A percentile compares a stretch with the other conserved stretches of the same genome.
phyloP scores from a whole-genome alignment of 108 stramenopile species.

The Fistulifera pelliculosa region DNA sequence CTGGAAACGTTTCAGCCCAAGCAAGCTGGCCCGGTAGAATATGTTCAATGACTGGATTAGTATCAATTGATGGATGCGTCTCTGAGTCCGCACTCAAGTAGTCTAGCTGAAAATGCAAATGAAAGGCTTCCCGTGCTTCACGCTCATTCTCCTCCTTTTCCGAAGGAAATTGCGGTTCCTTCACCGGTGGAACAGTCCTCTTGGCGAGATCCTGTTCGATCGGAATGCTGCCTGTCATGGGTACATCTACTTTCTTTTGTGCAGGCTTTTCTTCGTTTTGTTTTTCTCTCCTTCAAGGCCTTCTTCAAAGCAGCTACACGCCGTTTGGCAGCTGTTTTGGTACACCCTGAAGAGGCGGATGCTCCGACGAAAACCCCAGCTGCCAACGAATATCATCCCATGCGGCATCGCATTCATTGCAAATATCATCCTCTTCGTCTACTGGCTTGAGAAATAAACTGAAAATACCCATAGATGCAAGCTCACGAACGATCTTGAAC shows the following conservation, averaged over 20 bases:
- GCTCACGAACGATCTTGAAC: conserved; percentile 14
- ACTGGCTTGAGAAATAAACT: neutral
- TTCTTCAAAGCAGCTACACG: conserved; percentile 51
- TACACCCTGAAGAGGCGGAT: conserved; percentile 56
- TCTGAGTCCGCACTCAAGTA: neutral
- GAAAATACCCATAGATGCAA: conserved; percentile 40
- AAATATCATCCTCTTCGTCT: conserved; percentile 2
- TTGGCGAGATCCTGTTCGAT: neutral
- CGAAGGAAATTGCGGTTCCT: neutral
- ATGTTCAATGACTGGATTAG: conserved; percentile 7
- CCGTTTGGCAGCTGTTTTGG: conserved; percentile 66
- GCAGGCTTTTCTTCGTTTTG: neutral
- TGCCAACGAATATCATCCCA: conserved; percentile 3
- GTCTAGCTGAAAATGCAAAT: neutral
- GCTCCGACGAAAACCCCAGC: conserved; percentile 51
- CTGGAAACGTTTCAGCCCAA: conserved; percentile 58
- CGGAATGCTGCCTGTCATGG: neutral
- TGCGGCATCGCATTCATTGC: neutral
- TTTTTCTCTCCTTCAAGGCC: conserved; percentile 25
- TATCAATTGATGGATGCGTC: neutral
- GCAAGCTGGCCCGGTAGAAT: conserved; percentile 39
- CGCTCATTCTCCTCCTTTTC: neutral
- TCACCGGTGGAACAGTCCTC: neutral
- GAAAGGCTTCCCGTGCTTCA: neutral
- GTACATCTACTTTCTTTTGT: neutral